These are phyloP conservation scores for Termitomyces titanicus DNA, from an alignment of 768 basidiomycete genomes.

Conservation along the genomic window DNA sequence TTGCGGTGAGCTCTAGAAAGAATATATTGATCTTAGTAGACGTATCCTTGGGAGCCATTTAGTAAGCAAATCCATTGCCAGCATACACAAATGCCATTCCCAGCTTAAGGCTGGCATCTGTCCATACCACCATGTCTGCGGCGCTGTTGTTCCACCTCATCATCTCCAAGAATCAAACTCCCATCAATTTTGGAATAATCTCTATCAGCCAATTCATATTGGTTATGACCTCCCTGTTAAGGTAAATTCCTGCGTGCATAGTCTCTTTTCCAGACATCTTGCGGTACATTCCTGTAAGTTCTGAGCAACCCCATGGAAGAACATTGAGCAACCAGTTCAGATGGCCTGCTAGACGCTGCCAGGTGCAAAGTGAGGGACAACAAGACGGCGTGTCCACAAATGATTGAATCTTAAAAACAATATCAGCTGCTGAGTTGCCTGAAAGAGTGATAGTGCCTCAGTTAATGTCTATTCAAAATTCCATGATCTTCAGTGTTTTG, in stretches of 20 bases:
- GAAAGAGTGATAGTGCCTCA: too few relatives aligned
- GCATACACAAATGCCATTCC: not conserved
- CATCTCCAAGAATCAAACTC: not conserved
- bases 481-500: too few relatives aligned
- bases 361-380: not conserved
- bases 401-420: too few relatives aligned
- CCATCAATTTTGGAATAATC: slow-evolving; percentile 3
- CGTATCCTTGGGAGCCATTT: not conserved
- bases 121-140: slow-evolving; percentile 6
- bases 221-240: not conserved
- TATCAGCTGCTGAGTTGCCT: too few relatives aligned
- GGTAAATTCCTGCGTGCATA: not conserved
- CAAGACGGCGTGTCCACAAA: not conserved
- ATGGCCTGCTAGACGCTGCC: not conserved
- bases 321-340: slow-evolving; percentile 19
- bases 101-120: slow-evolving; percentile 1
- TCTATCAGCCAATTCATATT: not conserved
- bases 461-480: too few relatives aligned
- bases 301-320: slow-evolving; percentile 13
- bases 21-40: not conserved
- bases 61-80: not conserved
- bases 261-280: slow-evolving; percentile 7
- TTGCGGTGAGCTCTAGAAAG: not conserved
- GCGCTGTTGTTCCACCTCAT: not conserved
- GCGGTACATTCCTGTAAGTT: slow-evolving; percentile 13